Evolutionary conservation across 768 basidiomycete genomes (phyloP).

Genomic region (Royoungia palumana): DNA sequence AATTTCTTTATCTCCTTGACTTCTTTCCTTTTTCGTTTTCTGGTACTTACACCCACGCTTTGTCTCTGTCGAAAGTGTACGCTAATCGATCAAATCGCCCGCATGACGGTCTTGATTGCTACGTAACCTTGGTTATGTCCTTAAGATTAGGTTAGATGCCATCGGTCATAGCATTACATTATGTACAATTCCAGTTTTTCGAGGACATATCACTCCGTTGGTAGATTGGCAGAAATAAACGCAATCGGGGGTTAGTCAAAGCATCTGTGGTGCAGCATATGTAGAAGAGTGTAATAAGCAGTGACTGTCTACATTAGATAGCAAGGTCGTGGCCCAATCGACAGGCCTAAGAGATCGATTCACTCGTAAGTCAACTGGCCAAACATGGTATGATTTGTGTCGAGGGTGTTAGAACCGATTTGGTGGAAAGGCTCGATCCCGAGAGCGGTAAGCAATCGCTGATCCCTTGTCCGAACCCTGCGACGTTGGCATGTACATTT

Average conservation of each 20-base stretch:
- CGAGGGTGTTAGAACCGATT: too few species aligned
- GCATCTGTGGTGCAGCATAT: too few species aligned
- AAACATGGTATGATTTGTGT: too few species aligned
- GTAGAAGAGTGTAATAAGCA: too few species aligned
- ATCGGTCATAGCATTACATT: conserved; percentile 18
- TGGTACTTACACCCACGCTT: conserved; percentile 29
- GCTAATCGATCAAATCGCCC: conserved; percentile 28
- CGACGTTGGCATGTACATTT: conserved; percentile 1
- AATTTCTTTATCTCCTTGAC: conserved; percentile 14
- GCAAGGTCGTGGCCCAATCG: too few species aligned
- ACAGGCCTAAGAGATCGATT: too few species aligned
- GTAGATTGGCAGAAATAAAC: conserved; percentile 4
- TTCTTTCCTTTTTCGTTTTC: conserved; percentile 3
- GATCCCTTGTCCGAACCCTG: neutral
- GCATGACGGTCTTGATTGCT: conserved; percentile 25
- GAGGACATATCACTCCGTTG: conserved; percentile 12
- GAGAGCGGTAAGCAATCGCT: too few species aligned
- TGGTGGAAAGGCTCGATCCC: too few species aligned
- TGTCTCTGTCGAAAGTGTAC: conserved; percentile 32
- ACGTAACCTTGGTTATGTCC: conserved; percentile 23
- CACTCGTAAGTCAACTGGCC: too few species aligned
- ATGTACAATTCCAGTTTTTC: conserved; percentile 14
- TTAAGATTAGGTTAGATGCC: conserved; percentile 13
- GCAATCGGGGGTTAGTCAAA: neutral
- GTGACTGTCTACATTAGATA: too few species aligned